Conservation (phyloP, 805 yeast species). For the Lipomyces japonicus region DNA sequence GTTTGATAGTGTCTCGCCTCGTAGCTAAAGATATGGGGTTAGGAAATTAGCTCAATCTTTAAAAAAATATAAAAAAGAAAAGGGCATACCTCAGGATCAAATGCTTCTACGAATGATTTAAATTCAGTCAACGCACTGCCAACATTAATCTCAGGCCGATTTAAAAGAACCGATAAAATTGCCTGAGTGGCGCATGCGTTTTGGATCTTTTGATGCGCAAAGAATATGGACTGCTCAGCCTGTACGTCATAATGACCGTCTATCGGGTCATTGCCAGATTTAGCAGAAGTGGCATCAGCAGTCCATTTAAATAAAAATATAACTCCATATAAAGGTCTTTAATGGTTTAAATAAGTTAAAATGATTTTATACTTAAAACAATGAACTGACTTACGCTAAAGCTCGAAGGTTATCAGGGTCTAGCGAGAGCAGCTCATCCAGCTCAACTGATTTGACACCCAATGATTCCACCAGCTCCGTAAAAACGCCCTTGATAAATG, state of each 20-base stretch:
- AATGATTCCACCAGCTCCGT: constrained; percentile 57
- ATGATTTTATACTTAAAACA: not conserved
- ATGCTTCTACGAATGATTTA: constrained; percentile 48
- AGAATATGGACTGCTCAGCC: constrained; percentile 44
- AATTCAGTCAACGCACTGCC: constrained; percentile 51
- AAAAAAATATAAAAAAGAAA: not conserved
- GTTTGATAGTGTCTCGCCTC: constrained; percentile 60
- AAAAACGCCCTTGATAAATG: constrained; percentile 57
- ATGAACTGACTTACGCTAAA: constrained; percentile 25
- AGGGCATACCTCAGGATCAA: constrained; percentile 43
- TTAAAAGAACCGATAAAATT: constrained; percentile 54
- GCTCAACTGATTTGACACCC: constrained; percentile 51
- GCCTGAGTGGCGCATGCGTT: constrained; percentile 78
- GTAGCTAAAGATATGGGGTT: constrained; percentile 34
- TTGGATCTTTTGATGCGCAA: constrained; percentile 60
- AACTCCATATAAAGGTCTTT: constrained; percentile 52
- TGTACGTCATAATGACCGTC: constrained; percentile 45
- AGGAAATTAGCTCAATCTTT: not conserved
- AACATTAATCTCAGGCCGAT: constrained; percentile 42
- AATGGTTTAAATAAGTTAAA: constrained; percentile 23
- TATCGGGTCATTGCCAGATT: constrained; percentile 36
- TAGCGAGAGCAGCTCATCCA: constrained; percentile 55
- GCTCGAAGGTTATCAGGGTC: constrained; percentile 44
- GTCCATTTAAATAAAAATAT: constrained; percentile 61
- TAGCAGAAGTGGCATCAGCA: constrained; percentile 33